phyloP scores from a whole-genome alignment of 306 rosid species.

The Elaeagnus macrophylla region DNA sequence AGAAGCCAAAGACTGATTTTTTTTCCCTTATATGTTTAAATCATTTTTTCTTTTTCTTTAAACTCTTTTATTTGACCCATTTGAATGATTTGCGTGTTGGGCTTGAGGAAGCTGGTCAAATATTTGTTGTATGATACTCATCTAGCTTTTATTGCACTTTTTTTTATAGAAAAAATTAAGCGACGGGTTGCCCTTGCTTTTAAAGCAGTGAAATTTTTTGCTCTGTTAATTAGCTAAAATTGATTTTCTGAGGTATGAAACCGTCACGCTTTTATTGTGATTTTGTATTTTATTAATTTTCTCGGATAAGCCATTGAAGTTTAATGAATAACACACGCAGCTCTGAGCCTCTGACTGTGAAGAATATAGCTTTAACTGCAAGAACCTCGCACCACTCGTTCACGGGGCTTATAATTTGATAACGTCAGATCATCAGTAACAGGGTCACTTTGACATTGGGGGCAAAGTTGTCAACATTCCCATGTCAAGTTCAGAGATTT shows the following conservation, averaged over 20 bases:
- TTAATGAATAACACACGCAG: slow-evolving; percentile 48
- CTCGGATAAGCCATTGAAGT: slow-evolving; percentile 20
- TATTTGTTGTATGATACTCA: too few relatives aligned
- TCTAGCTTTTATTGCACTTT: too few relatives aligned
- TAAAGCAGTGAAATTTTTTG: neutral
- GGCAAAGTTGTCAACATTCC: slow-evolving; percentile 2
- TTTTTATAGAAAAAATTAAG: too few relatives aligned
- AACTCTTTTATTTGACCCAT: too few relatives aligned
- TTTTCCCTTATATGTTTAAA: too few relatives aligned
- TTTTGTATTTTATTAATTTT: neutral
- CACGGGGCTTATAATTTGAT: slow-evolving; percentile 22
- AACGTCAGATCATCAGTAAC: slow-evolving; percentile 1
- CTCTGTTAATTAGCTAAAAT: neutral
- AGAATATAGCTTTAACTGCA: slow-evolving; percentile 21
- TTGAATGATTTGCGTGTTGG: too few relatives aligned
- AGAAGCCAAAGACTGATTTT: too few relatives aligned
- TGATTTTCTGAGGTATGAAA: slow-evolving; percentile 1
- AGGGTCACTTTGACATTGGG: slow-evolving; percentile 3
- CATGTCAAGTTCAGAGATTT: slow-evolving; percentile 54
- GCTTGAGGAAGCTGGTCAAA: too few relatives aligned
- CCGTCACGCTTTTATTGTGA: slow-evolving; percentile 16
- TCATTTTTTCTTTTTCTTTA: too few relatives aligned
- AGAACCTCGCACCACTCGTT: slow-evolving; percentile 14
- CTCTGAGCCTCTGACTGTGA: slow-evolving; percentile 27
- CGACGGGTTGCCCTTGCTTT: too few relatives aligned